Conservation (phyloP, 129 eudicot genomes). For the Pseudognaphalium luteoalbum region DNA sequence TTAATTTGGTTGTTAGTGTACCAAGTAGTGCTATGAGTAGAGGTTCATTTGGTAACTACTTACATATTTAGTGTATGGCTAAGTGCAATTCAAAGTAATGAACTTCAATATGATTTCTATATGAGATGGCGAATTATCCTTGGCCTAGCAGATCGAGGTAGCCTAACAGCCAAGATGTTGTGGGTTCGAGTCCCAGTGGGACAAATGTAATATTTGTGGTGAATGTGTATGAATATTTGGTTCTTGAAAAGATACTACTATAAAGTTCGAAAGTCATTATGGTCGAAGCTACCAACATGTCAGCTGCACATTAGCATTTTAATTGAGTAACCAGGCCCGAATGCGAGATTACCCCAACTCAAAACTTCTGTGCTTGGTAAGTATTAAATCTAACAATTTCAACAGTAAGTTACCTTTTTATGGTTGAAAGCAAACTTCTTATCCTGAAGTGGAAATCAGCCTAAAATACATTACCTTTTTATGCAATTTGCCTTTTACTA, state of each 20-base stretch:
- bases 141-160: background rate
- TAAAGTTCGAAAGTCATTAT: background rate
- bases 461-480: background rate
- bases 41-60: background rate
- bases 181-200: background rate
- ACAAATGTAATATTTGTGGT: background rate
- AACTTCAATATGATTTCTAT: background rate
- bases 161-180: background rate
- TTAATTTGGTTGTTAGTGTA: slow-evolving; percentile 3
- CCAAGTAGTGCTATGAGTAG: background rate
- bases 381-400: background rate
- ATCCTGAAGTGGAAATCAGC: background rate
- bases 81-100: background rate
- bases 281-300: too few relatives aligned
- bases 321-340: background rate
- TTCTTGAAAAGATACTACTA: background rate
- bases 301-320: too few relatives aligned
- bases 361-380: background rate
- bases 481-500: background rate
- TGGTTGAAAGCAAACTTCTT: background rate
- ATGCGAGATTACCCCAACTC: background rate
- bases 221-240: background rate
- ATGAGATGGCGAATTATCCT: background rate
- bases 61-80: background rate
- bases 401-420: background rate